Evolutionary conservation across 352 stramenopile species (phyloP).

Genomic region (Phytophthora pisi): DNA sequence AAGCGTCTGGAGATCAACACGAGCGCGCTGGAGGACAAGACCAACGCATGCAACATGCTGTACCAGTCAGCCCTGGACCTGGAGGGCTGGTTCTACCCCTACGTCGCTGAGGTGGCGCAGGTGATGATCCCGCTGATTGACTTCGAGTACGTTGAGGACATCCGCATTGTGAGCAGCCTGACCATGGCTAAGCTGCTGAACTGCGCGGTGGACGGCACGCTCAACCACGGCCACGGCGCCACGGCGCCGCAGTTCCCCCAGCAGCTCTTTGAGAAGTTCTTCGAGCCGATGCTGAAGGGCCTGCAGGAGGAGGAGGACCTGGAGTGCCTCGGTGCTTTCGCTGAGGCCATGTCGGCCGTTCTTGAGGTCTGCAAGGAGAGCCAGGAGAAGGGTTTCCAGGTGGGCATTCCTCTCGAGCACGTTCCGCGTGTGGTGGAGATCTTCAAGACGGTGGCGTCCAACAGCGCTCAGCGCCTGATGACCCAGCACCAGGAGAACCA

Average conservation of each 20-base stretch:
- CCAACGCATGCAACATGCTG: slow-evolving; percentile 89
- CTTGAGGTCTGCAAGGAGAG: slow-evolving; percentile 87
- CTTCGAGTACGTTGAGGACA: slow-evolving; percentile 88
- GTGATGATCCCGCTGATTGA: slow-evolving; percentile 79
- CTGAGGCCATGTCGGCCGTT: slow-evolving; percentile 73
- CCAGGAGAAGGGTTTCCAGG: slow-evolving; percentile 68
- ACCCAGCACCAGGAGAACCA: slow-evolving; percentile 66
- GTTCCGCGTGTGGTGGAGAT: slow-evolving; percentile 72
- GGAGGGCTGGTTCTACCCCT: slow-evolving; percentile 82
- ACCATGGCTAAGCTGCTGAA: slow-evolving; percentile 79
- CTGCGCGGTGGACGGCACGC: slow-evolving; percentile 69
- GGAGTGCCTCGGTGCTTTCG: slow-evolving; percentile 76
- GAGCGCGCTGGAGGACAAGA: slow-evolving; percentile 85
- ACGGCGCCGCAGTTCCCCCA: slow-evolving; percentile 72
- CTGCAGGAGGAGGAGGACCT: slow-evolving; percentile 81
- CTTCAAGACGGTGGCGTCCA: slow-evolving; percentile 70
- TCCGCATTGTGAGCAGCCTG: slow-evolving; percentile 80
- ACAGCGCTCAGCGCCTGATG: slow-evolving; percentile 69
- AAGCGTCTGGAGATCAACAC: slow-evolving; percentile 90
- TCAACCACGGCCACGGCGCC: slow-evolving; percentile 66
- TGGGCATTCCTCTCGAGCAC: slow-evolving; percentile 74
- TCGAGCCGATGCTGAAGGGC: slow-evolving; percentile 76
- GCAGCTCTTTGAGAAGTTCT: slow-evolving; percentile 79
- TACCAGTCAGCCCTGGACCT: slow-evolving; percentile 88
- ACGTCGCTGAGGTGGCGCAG: slow-evolving; percentile 77